Conservation (phyloP, 2,329 filamentous ascomycete genomes). For the Aspergillus vadensis region DNA sequence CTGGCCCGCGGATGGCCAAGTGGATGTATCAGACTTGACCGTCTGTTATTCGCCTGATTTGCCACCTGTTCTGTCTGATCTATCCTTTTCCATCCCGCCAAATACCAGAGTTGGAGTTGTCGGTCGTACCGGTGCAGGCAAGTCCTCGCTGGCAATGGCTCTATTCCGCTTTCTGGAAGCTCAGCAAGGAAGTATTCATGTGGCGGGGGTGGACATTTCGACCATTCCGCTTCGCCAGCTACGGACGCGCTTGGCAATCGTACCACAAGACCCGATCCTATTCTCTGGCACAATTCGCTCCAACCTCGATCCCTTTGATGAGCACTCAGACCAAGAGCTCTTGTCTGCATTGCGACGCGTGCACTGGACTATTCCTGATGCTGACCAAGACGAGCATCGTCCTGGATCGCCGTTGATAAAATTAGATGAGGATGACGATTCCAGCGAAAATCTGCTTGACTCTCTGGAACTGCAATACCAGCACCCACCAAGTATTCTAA, state of each 20-base stretch:
- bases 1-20: conserved; percentile 55
- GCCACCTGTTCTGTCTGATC: conserved; percentile 35
- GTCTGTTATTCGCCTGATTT: conserved; percentile 70
- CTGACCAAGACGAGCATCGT: not conserved
- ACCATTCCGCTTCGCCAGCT: conserved; percentile 52
- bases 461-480: not conserved
- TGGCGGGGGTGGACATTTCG: conserved; percentile 51
- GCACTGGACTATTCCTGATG: conserved; percentile 52
- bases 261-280: conserved; percentile 77
- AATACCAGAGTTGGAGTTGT: conserved; percentile 22
- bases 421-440: not conserved
- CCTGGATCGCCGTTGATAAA: not conserved
- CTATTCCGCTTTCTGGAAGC: conserved; percentile 28
- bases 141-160: conserved; percentile 29
- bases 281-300: conserved; percentile 75
- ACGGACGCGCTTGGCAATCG: conserved; percentile 71
- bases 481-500: not conserved
- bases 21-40: conserved; percentile 70
- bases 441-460: not conserved
- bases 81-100: conserved; percentile 14
- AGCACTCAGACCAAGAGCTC: conserved; percentile 67
- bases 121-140: conserved; percentile 30
- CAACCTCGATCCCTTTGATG: conserved; percentile 75
- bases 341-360: conserved; percentile 68
- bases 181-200: conserved; percentile 19